phyloP scores from a whole-genome alignment of 2,329 filamentous ascomycete genomes.

The Xylariaceae sp. region DNA sequence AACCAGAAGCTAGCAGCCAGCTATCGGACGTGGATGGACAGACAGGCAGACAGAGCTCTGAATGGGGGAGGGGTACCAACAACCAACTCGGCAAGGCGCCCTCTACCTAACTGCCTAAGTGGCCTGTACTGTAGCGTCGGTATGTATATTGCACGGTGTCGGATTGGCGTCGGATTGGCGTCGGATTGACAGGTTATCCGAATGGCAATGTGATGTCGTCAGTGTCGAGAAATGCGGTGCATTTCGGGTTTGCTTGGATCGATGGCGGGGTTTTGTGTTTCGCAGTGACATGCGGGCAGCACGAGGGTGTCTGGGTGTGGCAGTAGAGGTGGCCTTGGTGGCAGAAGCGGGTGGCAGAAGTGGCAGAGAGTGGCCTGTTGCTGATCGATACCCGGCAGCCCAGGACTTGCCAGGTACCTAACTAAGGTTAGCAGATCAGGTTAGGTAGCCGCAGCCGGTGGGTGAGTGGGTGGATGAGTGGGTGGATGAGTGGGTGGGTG shows the following conservation, averaged over 20 bases:
- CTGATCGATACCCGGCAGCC: too few species aligned
- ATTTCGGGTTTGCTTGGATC: constrained; percentile 12
- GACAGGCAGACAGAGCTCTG: background rate
- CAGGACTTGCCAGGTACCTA: too few species aligned
- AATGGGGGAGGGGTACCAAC: background rate
- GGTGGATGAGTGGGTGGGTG: too few species aligned
- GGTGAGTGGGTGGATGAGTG: too few species aligned
- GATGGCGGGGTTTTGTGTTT: constrained; percentile 37
- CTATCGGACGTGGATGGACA: too few species aligned
- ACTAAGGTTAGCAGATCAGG: too few species aligned
- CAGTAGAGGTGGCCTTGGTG: background rate
- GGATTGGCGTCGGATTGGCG: background rate
- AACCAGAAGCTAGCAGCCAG: too few species aligned
- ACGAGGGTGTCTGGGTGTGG: too few species aligned
- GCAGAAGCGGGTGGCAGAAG: background rate
- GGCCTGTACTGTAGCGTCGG: too few species aligned
- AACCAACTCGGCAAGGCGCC: background rate
- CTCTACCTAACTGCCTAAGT: background rate
- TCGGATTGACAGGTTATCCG: background rate
- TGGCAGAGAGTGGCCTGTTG: constrained; percentile 8
- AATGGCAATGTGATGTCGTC: constrained; percentile 28
- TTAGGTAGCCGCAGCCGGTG: too few species aligned
- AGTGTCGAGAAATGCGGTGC: constrained; percentile 20
- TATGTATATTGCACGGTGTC: too few species aligned
- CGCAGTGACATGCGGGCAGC: constrained; percentile 23